Percentiles rank a stretch among this genome's conserved stretches.
phyloP scores from a whole-genome alignment of 768 basidiomycete genomes.

The Lactarius hatsudake region DNA sequence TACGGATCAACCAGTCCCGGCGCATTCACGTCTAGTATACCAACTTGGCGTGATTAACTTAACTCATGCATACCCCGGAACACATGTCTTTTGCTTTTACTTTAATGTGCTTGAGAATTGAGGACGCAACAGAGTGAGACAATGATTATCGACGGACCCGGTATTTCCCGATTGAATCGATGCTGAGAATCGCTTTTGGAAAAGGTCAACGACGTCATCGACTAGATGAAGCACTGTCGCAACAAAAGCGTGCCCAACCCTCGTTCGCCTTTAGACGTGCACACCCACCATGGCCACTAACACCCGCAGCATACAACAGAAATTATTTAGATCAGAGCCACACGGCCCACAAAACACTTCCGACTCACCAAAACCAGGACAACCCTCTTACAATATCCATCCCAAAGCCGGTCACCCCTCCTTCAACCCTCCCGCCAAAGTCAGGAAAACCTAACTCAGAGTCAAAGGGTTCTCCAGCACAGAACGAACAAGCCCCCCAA shows the following conservation, averaged over 20 bases:
- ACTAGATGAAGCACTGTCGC: neutral
- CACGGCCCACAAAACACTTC: slow-evolving; percentile 25
- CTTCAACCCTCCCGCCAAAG: slow-evolving; percentile 34
- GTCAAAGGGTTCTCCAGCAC: slow-evolving; percentile 16
- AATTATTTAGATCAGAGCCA: slow-evolving; percentile 21
- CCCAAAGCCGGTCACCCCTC: slow-evolving; percentile 47
- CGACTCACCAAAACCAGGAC: slow-evolving; percentile 24
- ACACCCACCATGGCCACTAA: slow-evolving; percentile 40
- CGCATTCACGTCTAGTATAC: slow-evolving; percentile 22
- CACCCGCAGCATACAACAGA: slow-evolving; percentile 58
- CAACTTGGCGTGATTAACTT: slow-evolving; percentile 22
- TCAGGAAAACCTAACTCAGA: slow-evolving; percentile 5
- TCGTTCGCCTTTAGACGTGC: slow-evolving; percentile 5
- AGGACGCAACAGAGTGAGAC: neutral
- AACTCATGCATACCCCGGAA: slow-evolving; percentile 22
- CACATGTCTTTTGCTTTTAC: neutral
- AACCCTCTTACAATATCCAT: slow-evolving; percentile 62
- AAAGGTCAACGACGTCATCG: slow-evolving; percentile 18
- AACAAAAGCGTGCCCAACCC: neutral
- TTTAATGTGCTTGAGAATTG: neutral
- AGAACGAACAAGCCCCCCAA: slow-evolving; percentile 23
- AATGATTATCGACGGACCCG: neutral
- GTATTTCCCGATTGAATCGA: neutral
- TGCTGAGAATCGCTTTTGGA: neutral
- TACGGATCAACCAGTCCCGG: slow-evolving; percentile 21